A percentile compares a stretch with the other conserved stretches of the same genome.
Evolutionary conservation across 257 asterid species (phyloP).

Genomic region (Solanum virginianum): DNA sequence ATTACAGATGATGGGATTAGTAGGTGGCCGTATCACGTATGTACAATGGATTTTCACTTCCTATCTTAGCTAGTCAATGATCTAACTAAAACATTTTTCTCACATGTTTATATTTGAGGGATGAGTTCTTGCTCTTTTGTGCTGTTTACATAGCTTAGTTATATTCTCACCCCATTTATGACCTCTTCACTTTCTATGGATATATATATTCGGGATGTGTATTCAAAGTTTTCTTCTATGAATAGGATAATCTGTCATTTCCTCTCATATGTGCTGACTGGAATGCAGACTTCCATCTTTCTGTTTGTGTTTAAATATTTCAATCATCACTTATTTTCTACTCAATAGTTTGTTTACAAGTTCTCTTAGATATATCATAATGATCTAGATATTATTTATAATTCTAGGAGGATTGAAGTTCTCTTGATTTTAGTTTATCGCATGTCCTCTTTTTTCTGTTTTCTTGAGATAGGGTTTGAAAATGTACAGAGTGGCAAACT

Average conservation of each 20-base stretch:
- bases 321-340: background rate
- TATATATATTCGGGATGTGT: background rate
- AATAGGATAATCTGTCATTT: slow-evolving; percentile 84
- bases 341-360: background rate
- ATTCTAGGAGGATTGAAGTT: background rate
- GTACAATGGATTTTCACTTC: background rate
- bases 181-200: background rate
- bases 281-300: slow-evolving; percentile 52
- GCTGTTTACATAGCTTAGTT: background rate
- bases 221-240: background rate
- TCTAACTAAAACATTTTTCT: background rate
- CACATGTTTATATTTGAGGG: background rate
- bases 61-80: background rate
- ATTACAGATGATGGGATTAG: background rate
- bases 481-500: slow-evolving; percentile 94
- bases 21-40: background rate
- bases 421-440: slow-evolving; percentile 1
- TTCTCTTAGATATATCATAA: background rate
- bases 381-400: background rate
- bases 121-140: background rate
- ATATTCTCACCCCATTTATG: background rate
- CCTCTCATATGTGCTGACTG: slow-evolving; percentile 89
- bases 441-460: background rate
- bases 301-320: background rate
- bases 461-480: slow-evolving; percentile 49